Base-by-base conservation (phyloP, 139 green algal genomes). In the Pseudopediastrum boryanum region DNA sequence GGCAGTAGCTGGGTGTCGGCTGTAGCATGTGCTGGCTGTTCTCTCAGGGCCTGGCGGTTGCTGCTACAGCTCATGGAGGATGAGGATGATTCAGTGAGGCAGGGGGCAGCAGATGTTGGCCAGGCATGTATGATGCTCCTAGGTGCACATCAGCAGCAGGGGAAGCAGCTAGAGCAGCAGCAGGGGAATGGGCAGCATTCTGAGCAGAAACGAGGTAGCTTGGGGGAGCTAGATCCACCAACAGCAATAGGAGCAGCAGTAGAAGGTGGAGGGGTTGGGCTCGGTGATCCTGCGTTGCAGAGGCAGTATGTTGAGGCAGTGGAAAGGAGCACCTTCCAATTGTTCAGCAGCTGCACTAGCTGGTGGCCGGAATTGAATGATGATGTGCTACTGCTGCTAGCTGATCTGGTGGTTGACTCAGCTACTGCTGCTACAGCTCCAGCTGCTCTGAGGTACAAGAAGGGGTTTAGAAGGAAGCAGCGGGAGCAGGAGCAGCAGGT, bases 31-130 rank as follows among this genome's bases (percentile, higher is more conserved):
- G n/a, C n/a, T 38, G 39, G 63, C 48, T 82, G 59, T 58, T 64
- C 79, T 1, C 61, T 93, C n/a, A 44, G 43, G 0, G 84, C 71
- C 1, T 97, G 93, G 93, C 19, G 56, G 3, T 29, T 77, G 3
- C 80, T 69, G 25, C 44, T 95, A 35, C 21, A 42, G 36, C 80
- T 96, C 21, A 71, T 93, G 64, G 89, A 97, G 73, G 93, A 97
- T 67, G 93, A 97, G 39, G 93, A 96, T 23, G 78, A 80, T 6
- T 80, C 83, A 3, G 88, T 96, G 38, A 58, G 90, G 21, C n/a
- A 64, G 39, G 38, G 64, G 12, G 83, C 82, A 13, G 77, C 80
- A 9, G 42, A 48, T 31, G n/a, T 75, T 39, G 77, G 51, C 3
- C 85, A 82, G 46, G 46, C 52, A 7, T 67, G 41, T 3, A 46